Conservation (phyloP, 2,329 filamentous ascomycete species). For the Xylaria sp. region DNA sequence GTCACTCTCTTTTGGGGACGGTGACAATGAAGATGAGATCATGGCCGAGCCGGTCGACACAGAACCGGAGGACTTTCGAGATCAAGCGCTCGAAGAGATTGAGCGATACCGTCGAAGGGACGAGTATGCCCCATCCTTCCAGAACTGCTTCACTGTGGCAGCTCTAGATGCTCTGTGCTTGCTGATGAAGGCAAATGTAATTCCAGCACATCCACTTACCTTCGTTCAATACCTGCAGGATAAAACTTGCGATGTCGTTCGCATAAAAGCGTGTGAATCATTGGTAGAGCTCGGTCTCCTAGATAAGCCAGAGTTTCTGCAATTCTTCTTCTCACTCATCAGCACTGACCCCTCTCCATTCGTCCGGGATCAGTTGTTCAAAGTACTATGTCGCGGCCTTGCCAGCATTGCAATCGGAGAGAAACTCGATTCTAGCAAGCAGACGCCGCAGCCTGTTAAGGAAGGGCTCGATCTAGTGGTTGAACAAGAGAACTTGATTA, state of each 20-base stretch:
- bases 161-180: constrained; percentile 69
- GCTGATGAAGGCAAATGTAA: constrained; percentile 72
- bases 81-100: constrained; percentile 68
- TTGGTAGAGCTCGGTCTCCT: constrained; percentile 71
- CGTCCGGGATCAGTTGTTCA: constrained; percentile 68
- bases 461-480: constrained; percentile 60
- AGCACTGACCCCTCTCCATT: constrained; percentile 72
- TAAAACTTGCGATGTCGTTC: constrained; percentile 69
- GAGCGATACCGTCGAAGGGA: constrained; percentile 74
- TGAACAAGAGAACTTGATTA: constrained; percentile 56
- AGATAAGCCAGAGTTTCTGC: constrained; percentile 63
- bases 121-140: constrained; percentile 74
- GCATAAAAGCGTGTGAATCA: constrained; percentile 72
- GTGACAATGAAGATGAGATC: constrained; percentile 55
- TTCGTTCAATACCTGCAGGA: constrained; percentile 74
- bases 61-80: constrained; percentile 60
- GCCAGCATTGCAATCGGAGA: constrained; percentile 73
- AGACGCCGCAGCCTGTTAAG: constrained; percentile 43
- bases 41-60: constrained; percentile 54
- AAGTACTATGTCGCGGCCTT: constrained; percentile 67
- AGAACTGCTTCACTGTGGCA: constrained; percentile 73
- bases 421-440: constrained; percentile 50
- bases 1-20: constrained; percentile 56
- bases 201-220: constrained; percentile 62
- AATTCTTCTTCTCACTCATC: constrained; percentile 66